A percentile compares a stretch with the other conserved stretches of the same genome.
Evolutionary conservation across 1,284 basidiomycete genomes (phyloP).

Genomic region (Hypsizygus ulmarius): DNA sequence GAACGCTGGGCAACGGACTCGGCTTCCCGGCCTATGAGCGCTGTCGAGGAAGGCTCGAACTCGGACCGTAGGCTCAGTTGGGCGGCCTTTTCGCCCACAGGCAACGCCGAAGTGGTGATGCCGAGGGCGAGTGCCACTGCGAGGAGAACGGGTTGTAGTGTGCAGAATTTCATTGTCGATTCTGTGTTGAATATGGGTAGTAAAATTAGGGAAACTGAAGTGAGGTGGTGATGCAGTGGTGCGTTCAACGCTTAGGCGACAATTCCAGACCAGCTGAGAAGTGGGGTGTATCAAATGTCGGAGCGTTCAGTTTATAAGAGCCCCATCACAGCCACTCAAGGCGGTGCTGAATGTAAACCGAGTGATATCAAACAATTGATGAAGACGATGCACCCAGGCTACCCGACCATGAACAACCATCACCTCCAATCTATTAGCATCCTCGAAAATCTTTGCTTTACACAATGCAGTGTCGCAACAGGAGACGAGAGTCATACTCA

Average conservation of each 20-base stretch:
- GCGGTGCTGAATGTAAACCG: too few species aligned
- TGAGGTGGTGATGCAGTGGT: constrained; percentile 2
- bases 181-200: not conserved
- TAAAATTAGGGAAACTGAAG: not conserved
- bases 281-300: not conserved
- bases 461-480: too few species aligned
- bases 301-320: too few species aligned
- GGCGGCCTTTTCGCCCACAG: not conserved
- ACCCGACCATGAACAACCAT: too few species aligned
- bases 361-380: too few species aligned
- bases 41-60: not conserved
- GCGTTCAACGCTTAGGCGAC: constrained; percentile 16
- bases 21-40: not conserved
- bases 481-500: too few species aligned
- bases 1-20: not conserved
- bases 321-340: too few species aligned
- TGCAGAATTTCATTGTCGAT: constrained; percentile 10
- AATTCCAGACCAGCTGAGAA: constrained; percentile 20
- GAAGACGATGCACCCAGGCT: too few species aligned
- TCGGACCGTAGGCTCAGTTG: constrained; percentile 2
- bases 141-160: constrained; percentile 4
- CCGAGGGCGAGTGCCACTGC: constrained; percentile 4
- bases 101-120: constrained; percentile 8
- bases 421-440: too few species aligned
- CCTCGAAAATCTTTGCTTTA: too few species aligned